Percentiles rank a stretch among this genome's conserved stretches.
Conservation (phyloP, 1,284 basidiomycete species). For the Marasmius sp. region DNA sequence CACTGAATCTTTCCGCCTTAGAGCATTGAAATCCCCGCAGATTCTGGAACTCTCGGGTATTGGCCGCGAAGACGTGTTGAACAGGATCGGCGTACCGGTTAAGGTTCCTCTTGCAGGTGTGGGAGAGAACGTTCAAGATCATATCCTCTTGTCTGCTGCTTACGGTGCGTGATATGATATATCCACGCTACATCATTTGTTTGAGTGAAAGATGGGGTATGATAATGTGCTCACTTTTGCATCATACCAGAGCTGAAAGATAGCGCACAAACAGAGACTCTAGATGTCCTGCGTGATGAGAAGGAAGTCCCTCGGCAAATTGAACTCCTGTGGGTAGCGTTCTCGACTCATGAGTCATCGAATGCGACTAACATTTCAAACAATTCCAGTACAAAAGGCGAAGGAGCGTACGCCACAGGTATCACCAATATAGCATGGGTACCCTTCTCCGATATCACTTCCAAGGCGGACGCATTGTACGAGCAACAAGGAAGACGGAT, state of each 20-base stretch:
- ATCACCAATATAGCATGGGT: slow-evolving; percentile 26
- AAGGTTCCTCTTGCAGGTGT: slow-evolving; percentile 3
- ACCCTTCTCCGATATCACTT: slow-evolving; percentile 20
- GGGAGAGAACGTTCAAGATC: slow-evolving; percentile 47
- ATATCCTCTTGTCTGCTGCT: slow-evolving; percentile 27
- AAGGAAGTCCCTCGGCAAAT: slow-evolving; percentile 20
- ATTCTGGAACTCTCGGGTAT: slow-evolving; percentile 39
- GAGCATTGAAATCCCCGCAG: slow-evolving; percentile 41
- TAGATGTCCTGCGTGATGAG: not conserved
- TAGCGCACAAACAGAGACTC: not conserved
- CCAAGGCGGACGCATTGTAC: slow-evolving; percentile 15
- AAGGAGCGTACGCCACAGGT: slow-evolving; percentile 28
- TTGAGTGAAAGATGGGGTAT: not conserved
- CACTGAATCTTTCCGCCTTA: slow-evolving; percentile 5
- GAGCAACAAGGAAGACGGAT: slow-evolving; percentile 25
- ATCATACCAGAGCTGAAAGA: not conserved
- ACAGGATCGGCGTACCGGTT: not conserved
- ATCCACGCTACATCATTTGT: not conserved
- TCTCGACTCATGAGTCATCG: not conserved
- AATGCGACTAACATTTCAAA: not conserved
- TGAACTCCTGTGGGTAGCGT: slow-evolving; percentile 28
- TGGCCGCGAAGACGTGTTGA: not conserved
- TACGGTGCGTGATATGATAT: slow-evolving; percentile 26
- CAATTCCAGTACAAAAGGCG: slow-evolving; percentile 10
- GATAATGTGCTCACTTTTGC: not conserved